Evolutionary conservation across 2,329 filamentous ascomycete genomes (phyloP).

Genomic region (Venturia effusa): DNA sequence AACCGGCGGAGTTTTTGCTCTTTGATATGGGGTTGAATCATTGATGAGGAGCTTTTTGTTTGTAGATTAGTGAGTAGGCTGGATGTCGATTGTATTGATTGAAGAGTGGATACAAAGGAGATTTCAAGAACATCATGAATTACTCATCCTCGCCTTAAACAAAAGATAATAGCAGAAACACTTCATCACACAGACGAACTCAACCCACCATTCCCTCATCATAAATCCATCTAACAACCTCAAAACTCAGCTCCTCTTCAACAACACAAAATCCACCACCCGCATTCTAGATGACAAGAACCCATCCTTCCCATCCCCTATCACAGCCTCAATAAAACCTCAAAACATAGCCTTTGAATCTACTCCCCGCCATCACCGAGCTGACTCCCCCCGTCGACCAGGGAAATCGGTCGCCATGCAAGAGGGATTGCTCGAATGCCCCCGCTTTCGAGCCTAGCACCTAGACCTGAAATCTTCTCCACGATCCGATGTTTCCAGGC

Average conservation of each 20-base stretch:
- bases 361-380: neutral
- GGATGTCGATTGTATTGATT: neutral
- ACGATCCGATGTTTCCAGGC: neutral
- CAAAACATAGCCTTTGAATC: neutral
- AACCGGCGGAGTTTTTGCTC: slow-evolving; percentile 36
- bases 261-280: too few species aligned
- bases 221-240: too few species aligned
- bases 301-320: too few species aligned
- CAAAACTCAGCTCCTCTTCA: too few species aligned
- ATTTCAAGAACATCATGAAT: too few species aligned
- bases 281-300: too few species aligned
- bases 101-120: too few species aligned
- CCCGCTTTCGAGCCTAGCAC: neutral
- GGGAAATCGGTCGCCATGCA: neutral
- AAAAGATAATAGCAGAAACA: too few species aligned
- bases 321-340: too few species aligned
- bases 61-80: neutral
- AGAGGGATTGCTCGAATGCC: neutral
- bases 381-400: neutral
- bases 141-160: too few species aligned
- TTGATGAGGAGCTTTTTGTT: neutral
- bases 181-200: too few species aligned
- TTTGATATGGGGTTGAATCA: slow-evolving; percentile 34
- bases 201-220: too few species aligned
- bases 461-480: neutral